Conservation (phyloP, 352 stramenopile species). For the Pythium phragmiticola region DNA sequence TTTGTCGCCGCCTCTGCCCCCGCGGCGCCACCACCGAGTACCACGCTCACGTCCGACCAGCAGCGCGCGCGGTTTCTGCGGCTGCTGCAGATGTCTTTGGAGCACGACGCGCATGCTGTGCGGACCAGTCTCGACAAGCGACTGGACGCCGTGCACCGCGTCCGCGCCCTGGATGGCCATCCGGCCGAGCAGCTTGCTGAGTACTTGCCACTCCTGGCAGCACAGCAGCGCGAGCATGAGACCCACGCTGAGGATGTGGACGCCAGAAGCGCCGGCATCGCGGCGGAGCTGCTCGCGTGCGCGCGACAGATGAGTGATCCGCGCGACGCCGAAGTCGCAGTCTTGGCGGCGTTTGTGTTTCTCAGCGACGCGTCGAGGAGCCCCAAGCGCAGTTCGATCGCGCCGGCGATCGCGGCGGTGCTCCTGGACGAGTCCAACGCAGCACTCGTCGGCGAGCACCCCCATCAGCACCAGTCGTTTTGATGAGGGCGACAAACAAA, state of each 20-base stretch:
- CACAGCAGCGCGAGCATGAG: conserved; percentile 16
- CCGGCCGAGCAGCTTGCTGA: conserved; percentile 59
- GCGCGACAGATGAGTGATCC: conserved; percentile 39
- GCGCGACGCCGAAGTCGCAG: conserved; percentile 54
- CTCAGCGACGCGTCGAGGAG: conserved; percentile 35
- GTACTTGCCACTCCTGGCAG: conserved; percentile 56
- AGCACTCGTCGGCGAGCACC: not conserved
- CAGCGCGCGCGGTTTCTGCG: conserved; percentile 48
- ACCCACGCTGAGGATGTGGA: not conserved
- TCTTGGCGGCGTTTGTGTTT: conserved; percentile 69
- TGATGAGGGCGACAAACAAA: not conserved
- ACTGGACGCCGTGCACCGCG: conserved; percentile 53
- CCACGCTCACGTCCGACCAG: conserved; percentile 22
- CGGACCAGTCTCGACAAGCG: conserved; percentile 38
- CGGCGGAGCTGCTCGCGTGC: conserved; percentile 54
- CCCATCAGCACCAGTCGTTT: conserved; percentile 17
- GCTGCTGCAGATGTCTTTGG: conserved; percentile 30
- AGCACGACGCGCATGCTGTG: conserved; percentile 40
- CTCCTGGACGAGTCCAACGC: conserved; percentile 46
- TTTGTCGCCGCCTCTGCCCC: conserved; percentile 2
- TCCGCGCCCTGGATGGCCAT: conserved; percentile 46
- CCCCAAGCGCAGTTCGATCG: conserved; percentile 31
- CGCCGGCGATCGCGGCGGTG: conserved; percentile 51
- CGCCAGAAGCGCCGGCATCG: conserved; percentile 24
- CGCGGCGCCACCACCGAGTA: not conserved